phyloP scores from a whole-genome alignment of 768 basidiomycete genomes.

The Hemileccinum impolitum region DNA sequence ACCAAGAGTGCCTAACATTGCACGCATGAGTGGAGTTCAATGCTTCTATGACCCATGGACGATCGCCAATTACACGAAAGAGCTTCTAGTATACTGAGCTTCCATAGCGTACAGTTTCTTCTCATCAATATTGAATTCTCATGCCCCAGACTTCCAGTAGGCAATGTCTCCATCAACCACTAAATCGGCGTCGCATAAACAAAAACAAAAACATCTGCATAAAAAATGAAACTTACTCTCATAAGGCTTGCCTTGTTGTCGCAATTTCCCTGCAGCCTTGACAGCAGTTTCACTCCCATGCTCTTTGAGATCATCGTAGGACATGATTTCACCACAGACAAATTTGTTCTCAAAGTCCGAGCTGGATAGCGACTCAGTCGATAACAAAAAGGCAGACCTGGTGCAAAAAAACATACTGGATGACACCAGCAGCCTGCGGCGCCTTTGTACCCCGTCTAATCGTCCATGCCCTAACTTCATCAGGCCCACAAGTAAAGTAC shows the following conservation, averaged over 20 bases:
- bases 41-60: neutral
- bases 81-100: constrained; percentile 9
- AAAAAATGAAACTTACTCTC: constrained; percentile 59
- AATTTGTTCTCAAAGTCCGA: constrained; percentile 98
- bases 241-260: constrained; percentile 96
- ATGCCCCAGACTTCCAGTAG: constrained; percentile 83
- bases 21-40: neutral
- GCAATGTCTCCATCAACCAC: constrained; percentile 90
- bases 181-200: constrained; percentile 25
- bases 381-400: neutral
- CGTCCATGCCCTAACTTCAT: constrained; percentile 98
- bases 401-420: constrained; percentile 63
- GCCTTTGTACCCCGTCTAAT: constrained; percentile 92
- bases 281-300: constrained; percentile 87
- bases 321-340: constrained; percentile 96
- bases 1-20: too few species aligned
- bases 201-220: neutral
- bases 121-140: neutral
- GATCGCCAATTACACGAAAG: constrained; percentile 10
- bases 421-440: constrained; percentile 96
- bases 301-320: constrained; percentile 85
- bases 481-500: constrained; percentile 96
- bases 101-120: constrained; percentile 11
- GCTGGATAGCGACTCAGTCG: constrained; percentile 36
- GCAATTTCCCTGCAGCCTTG: constrained; percentile 91